Evolutionary conservation across 352 stramenopile genomes (phyloP).

Genomic region (Globisporangium acanthophoron): DNA sequence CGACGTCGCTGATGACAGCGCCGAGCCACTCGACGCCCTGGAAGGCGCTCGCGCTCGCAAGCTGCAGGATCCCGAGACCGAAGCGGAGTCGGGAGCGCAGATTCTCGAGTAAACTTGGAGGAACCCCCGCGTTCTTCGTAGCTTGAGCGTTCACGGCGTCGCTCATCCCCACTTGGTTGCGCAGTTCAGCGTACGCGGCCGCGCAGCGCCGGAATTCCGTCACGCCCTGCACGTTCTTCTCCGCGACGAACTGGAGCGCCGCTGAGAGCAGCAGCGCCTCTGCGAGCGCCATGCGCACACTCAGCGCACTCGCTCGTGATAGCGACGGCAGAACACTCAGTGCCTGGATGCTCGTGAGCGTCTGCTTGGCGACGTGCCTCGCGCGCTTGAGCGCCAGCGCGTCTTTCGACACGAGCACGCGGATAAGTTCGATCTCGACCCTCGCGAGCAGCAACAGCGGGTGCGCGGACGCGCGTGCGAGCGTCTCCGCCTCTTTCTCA

Average conservation of each 20-base stretch:
- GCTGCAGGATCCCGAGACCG: conserved; percentile 27
- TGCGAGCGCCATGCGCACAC: conserved; percentile 18
- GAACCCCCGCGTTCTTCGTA: conserved; percentile 5
- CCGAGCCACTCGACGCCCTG: conserved; percentile 27
- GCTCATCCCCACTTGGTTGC: conserved; percentile 12
- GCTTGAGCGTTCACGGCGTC: not conserved
- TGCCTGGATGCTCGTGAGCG: conserved; percentile 23
- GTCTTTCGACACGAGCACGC: conserved; percentile 38
- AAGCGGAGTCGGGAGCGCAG: conserved; percentile 24
- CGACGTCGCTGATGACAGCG: conserved; percentile 11
- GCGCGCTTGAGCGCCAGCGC: conserved; percentile 20
- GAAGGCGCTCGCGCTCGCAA: conserved; percentile 19
- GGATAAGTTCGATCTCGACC: conserved; percentile 26
- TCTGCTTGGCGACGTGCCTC: conserved; percentile 13
- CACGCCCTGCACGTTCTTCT: conserved; percentile 23
- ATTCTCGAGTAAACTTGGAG: conserved; percentile 1
- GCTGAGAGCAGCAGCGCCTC: conserved; percentile 26
- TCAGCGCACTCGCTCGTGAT: conserved; percentile 20
- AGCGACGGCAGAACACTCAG: conserved; percentile 25
- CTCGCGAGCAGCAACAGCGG: conserved; percentile 19
- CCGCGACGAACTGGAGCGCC: conserved; percentile 21
- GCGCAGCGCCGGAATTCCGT: conserved; percentile 21
- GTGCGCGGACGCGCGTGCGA: conserved; percentile 7
- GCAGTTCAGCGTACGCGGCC: conserved; percentile 18
- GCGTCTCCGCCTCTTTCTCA: conserved; percentile 2